Evolutionary conservation across 768 basidiomycete species (phyloP).

Genomic region (Boletus rubropictus): DNA sequence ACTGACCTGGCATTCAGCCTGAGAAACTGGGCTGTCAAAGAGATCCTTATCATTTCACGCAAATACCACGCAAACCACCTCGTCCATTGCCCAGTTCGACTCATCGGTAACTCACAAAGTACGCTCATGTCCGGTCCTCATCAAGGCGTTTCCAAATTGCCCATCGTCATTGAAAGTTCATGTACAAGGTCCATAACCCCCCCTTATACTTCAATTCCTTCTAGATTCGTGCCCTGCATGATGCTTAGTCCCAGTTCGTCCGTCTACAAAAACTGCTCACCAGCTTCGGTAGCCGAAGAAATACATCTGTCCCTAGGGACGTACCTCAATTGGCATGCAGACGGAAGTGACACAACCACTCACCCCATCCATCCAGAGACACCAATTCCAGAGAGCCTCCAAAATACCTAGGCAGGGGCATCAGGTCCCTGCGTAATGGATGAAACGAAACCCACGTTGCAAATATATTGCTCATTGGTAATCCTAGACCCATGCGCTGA

Average conservation of each 20-base stretch:
- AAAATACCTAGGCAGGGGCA: conserved; percentile 53
- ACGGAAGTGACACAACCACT: conserved; percentile 20
- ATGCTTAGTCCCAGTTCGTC: not conserved
- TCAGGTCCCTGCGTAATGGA: not conserved
- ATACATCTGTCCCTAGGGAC: conserved; percentile 70
- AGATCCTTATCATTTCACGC: no score
- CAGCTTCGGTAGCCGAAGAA: conserved; percentile 73
- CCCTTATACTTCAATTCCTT: conserved; percentile 70
- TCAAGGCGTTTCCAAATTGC: conserved; percentile 2
- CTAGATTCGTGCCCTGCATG: conserved; percentile 72
- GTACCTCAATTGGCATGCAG: conserved; percentile 1
- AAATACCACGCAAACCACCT: not conserved
- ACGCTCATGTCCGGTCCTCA: conserved; percentile 11
- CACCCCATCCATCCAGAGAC: conserved; percentile 81
- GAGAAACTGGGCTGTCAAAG: not conserved
- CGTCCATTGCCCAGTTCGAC: not conserved
- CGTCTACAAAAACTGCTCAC: conserved; percentile 36
- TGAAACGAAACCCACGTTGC: conserved; percentile 51
- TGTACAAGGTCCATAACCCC: not conserved
- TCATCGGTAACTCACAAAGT: not conserved
- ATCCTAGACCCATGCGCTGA: conserved; percentile 70
- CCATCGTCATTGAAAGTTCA: not conserved
- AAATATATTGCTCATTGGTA: conserved; percentile 88
- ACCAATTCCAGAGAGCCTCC: conserved; percentile 76
- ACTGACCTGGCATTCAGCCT: not conserved